These are phyloP conservation scores for Helotiales sp. DNA, from an alignment of 2,329 filamentous ascomycete species.

Conservation along the genomic window DNA sequence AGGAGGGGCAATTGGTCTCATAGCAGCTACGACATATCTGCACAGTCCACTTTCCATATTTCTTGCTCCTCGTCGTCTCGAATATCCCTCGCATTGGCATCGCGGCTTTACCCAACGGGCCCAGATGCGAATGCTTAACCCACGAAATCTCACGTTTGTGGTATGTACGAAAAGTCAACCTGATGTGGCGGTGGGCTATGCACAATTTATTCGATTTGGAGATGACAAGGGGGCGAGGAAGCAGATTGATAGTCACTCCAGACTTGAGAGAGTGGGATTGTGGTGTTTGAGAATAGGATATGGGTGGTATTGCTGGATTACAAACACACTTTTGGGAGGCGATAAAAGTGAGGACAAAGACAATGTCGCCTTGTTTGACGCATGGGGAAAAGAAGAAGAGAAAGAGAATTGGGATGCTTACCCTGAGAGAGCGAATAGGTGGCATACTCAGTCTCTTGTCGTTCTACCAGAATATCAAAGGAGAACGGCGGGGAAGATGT, in stretches of 20 bases:
- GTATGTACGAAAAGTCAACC: constrained; percentile 17
- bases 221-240: constrained; percentile 22
- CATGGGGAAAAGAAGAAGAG: constrained; percentile 4
- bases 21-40: constrained; percentile 25
- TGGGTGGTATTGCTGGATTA: constrained; percentile 2
- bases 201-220: constrained; percentile 23
- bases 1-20: constrained; percentile 13
- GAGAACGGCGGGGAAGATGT: constrained; percentile 27
- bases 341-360: constrained; percentile 14
- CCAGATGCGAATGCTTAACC: constrained; percentile 17
- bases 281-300: constrained; percentile 13
- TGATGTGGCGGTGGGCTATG: constrained; percentile 18
- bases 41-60: constrained; percentile 20
- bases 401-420: constrained; percentile 21
- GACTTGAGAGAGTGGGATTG: constrained; percentile 5
- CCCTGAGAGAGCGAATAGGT: constrained; percentile 24
- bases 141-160: constrained; percentile 22
- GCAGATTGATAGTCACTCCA: constrained; percentile 9
- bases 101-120: constrained; percentile 16
- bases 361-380: constrained; percentile 4
- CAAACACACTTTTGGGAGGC: constrained; percentile 2
- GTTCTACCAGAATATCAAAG: constrained; percentile 24
- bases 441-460: constrained; percentile 29
- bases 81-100: constrained; percentile 17
- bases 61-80: constrained; percentile 17